Conservation (phyloP, 768 basidiomycete genomes). For the Suillus americanus region DNA sequence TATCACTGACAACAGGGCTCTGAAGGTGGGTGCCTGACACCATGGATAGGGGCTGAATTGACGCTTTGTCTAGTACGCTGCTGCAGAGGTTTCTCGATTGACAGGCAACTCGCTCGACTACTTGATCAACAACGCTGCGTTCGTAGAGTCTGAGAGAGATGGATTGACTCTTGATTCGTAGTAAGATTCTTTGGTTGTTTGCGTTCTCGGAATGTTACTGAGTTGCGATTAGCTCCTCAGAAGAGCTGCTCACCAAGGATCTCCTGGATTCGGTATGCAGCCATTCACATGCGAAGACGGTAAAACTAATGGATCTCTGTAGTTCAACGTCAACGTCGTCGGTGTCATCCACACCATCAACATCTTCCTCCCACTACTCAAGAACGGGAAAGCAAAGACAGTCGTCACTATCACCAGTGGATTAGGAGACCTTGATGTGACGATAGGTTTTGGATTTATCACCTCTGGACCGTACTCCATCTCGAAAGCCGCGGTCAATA, state of each 20-base stretch:
- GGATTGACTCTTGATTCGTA: slow-evolving; percentile 17
- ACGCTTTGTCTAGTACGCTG: slow-evolving; percentile 23
- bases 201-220: neutral
- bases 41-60: neutral
- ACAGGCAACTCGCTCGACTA: slow-evolving; percentile 36
- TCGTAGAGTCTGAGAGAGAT: slow-evolving; percentile 8
- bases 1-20: slow-evolving; percentile 27
- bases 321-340: slow-evolving; percentile 36
- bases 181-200: slow-evolving; percentile 10
- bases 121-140: slow-evolving; percentile 39
- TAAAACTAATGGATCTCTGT: slow-evolving; percentile 1
- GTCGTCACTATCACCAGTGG: slow-evolving; percentile 31
- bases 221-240: slow-evolving; percentile 13
- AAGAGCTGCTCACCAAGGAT: slow-evolving; percentile 21
- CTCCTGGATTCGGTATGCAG: slow-evolving; percentile 19
- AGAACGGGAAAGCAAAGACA: slow-evolving; percentile 32
- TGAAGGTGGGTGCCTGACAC: slow-evolving; percentile 26
- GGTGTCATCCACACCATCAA: slow-evolving; percentile 36
- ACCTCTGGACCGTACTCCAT: slow-evolving; percentile 28
- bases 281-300: neutral
- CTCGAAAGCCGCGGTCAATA: slow-evolving; percentile 39
- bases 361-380: slow-evolving; percentile 40
- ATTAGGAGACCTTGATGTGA: slow-evolving; percentile 29
- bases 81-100: slow-evolving; percentile 23
- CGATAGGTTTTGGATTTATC: slow-evolving; percentile 13